Conservation (phyloP, 768 basidiomycete species). For the Albatrellus ellisii region DNA sequence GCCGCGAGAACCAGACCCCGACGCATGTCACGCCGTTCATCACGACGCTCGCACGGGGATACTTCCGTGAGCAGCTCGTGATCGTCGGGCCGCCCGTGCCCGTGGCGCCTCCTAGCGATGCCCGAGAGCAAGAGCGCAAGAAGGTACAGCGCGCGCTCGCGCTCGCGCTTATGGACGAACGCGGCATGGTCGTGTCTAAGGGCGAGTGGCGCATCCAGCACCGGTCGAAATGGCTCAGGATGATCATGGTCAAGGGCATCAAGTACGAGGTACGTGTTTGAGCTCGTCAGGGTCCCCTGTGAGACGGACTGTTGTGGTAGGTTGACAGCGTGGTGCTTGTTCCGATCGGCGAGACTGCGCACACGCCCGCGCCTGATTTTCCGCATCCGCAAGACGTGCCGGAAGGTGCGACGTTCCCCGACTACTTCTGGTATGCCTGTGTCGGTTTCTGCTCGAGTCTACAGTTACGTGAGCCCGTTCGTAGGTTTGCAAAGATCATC, state of each 20-base stretch:
- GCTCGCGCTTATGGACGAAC: not conserved
- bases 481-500: slow-evolving; percentile 59
- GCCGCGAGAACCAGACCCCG: slow-evolving; percentile 34
- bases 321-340: slow-evolving; percentile 51
- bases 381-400: slow-evolving; percentile 25
- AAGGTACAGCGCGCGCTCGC: not conserved
- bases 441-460: not conserved
- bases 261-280: slow-evolving; percentile 24
- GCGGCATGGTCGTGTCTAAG: not conserved
- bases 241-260: not conserved
- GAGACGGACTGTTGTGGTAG: slow-evolving; percentile 22
- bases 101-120: too few species aligned
- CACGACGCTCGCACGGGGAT: slow-evolving; percentile 31
- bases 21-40: slow-evolving; percentile 58
- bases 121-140: not conserved
- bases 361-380: slow-evolving; percentile 21
- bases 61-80: slow-evolving; percentile 39
- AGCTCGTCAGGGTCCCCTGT: not conserved
- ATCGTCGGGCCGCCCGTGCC: slow-evolving; percentile 41
- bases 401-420: slow-evolving; percentile 27
- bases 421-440: slow-evolving; percentile 49
- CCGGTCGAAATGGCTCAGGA: not conserved
- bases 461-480: not conserved
- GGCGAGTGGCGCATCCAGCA: not conserved
- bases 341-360: slow-evolving; percentile 24